A percentile compares a stretch with the other conserved stretches of the same genome.
phyloP scores from a whole-genome alignment of 495 filamentous ascomycete species.

The Platismatia glauca region DNA sequence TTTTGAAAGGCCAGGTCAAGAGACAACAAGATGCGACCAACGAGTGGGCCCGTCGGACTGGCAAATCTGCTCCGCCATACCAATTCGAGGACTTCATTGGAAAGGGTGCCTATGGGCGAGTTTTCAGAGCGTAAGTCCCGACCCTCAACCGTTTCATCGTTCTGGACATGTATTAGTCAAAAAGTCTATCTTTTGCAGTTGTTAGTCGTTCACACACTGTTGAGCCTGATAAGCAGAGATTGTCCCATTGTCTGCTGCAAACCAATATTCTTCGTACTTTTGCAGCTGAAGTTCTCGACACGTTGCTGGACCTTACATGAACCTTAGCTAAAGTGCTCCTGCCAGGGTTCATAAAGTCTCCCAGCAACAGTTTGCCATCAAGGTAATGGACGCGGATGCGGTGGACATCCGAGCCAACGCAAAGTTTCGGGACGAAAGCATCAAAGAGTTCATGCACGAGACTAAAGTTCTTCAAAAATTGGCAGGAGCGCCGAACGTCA shows the following conservation, averaged over 20 bases:
- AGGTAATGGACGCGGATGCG: constrained; percentile 91
- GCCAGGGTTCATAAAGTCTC: constrained; percentile 24
- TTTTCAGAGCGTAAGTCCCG: constrained; percentile 68
- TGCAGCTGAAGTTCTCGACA: background rate
- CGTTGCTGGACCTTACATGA: background rate
- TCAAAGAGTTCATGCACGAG: constrained; percentile 81
- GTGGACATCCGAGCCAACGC: constrained; percentile 59
- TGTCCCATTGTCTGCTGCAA: background rate
- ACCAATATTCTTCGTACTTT: background rate
- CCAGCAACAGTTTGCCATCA: constrained; percentile 70
- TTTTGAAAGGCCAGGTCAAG: constrained; percentile 27
- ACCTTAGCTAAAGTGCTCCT: constrained; percentile 14
- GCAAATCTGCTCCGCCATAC: constrained; percentile 50
- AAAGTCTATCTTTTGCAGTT: background rate
- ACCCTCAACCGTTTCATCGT: background rate
- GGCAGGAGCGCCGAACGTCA: constrained; percentile 82
- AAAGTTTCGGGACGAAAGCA: constrained; percentile 68
- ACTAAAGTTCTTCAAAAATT: constrained; percentile 77
- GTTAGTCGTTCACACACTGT: background rate
- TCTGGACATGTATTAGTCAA: background rate
- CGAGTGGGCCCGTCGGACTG: constrained; percentile 42
- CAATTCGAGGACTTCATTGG: constrained; percentile 84
- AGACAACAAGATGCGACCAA: constrained; percentile 41
- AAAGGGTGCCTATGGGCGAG: constrained; percentile 90
- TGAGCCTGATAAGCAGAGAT: background rate